These are phyloP conservation scores for Aspergillus spinulosporus DNA, from an alignment of 2,329 filamentous ascomycete species.

Conservation along the genomic window DNA sequence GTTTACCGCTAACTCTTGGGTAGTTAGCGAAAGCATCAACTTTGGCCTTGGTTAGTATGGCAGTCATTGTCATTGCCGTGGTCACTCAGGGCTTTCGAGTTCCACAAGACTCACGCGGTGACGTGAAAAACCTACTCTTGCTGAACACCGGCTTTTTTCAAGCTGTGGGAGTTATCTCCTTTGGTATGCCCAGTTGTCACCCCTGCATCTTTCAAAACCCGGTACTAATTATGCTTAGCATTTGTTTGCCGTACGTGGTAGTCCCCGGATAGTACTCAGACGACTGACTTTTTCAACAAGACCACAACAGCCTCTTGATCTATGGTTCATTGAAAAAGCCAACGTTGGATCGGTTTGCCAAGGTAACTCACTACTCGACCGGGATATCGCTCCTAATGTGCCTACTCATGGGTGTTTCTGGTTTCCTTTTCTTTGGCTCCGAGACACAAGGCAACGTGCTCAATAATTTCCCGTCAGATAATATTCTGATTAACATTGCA, in stretches of 20 bases:
- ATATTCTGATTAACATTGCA: conserved; percentile 90
- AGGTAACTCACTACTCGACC: conserved; percentile 92
- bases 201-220: not conserved
- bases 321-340: conserved; percentile 93
- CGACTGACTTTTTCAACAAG: conserved; percentile 36
- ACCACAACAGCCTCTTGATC: conserved; percentile 96
- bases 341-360: conserved; percentile 90
- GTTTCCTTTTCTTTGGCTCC: conserved; percentile 91
- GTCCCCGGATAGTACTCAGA: not conserved
- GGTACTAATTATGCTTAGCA: conserved; percentile 48
- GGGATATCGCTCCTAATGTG: conserved; percentile 89
- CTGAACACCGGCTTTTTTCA: conserved; percentile 89
- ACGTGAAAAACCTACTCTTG: conserved; percentile 69
- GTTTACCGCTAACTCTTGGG: conserved; percentile 32
- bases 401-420: conserved; percentile 79
- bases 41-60: conserved; percentile 88
- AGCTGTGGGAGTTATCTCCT: conserved; percentile 96
- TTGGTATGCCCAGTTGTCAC: conserved; percentile 60
- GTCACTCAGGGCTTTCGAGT: conserved; percentile 78
- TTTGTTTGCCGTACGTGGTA: conserved; percentile 63
- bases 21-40: conserved; percentile 95
- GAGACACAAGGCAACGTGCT: conserved; percentile 91
- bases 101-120: conserved; percentile 69
- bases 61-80: conserved; percentile 83
- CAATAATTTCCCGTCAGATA: conserved; percentile 93